Evolutionary conservation across 306 rosid species (phyloP), one percentile per base, ranked within the genome.

Genomic region (Pyrus bretschneideri): DNA sequence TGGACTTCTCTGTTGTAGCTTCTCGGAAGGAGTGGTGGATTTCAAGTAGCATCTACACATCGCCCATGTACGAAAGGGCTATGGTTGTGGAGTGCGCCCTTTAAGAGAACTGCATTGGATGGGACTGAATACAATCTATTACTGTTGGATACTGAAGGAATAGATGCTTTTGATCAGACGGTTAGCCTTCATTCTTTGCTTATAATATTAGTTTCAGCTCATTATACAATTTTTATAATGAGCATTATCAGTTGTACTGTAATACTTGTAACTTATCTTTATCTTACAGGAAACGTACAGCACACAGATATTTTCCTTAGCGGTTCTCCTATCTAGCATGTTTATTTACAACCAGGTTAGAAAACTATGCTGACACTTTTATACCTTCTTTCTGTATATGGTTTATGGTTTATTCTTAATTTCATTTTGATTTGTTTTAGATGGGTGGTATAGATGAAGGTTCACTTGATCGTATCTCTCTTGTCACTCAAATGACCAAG

Each of bases 361-460:
- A 62, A 45, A 63, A 81, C 45, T 71, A 2, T 22, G 27, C 38
- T 60, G 25, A 72, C 29, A 1, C 70, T 55, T 70, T 44, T 44
- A 66, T 80, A 23, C 78, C 63, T 75, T 49, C 78, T 70, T 18
- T 13, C 49, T 54, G 38, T 63, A 13, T 42, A 29, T 54, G 29
- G 17, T 55, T 71, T 38, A 42, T 14, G 66, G 22, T 40, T 59
- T 51, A 23, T 46, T 27, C 51, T 3, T 72, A 60, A 22, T 30
- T 77, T 66, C 71, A 4, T 73, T 77, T 33, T 71, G 18, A 33
- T 55, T 58, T 75, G 72, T 35, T 73, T 69, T 73, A 94, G 98
- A 90, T 94, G 91, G 97, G 97, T 79, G 97, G 95, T 55, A 94
- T 94, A 61, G 98, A 94, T 66, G 98, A 92, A 86, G 90, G 91